phyloP scores from a whole-genome alignment of 148 eudicot species.

The Suaeda aralocaspica region DNA sequence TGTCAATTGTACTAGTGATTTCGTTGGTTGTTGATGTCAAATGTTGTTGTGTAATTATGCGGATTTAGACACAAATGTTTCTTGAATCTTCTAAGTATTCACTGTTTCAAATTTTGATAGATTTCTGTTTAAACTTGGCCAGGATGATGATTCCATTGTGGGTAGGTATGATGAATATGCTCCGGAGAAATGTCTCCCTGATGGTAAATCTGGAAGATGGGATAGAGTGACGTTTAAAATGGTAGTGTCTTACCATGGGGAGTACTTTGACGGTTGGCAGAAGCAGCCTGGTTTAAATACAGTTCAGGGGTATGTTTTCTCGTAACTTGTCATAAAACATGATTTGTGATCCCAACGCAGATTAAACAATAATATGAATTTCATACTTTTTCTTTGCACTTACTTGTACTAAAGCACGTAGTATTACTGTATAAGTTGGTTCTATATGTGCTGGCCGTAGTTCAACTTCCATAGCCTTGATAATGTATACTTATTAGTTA shows the following conservation, averaged over 20 bases:
- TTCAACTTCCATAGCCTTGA: background rate
- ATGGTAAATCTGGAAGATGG: slow-evolving; percentile 71
- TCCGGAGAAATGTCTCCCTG: slow-evolving; percentile 21
- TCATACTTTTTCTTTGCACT: background rate
- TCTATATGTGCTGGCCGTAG: background rate
- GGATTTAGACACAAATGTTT: background rate
- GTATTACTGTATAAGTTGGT: no score
- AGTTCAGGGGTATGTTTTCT: slow-evolving; percentile 71
- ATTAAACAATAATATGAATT: background rate
- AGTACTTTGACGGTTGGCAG: slow-evolving; percentile 97
- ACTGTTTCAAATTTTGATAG: background rate
- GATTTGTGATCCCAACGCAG: background rate
- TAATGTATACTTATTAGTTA: background rate
- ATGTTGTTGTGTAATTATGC: background rate
- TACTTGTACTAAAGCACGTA: no score
- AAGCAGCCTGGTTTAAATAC: slow-evolving; percentile 87
- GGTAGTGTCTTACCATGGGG: slow-evolving; percentile 75
- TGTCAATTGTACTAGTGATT: background rate
- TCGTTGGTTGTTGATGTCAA: background rate
- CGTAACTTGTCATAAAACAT: background rate
- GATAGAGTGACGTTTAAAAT: slow-evolving; percentile 78
- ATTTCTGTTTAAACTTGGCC: slow-evolving; percentile 15
- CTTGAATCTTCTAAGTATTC: background rate
- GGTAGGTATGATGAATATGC: slow-evolving; percentile 39
- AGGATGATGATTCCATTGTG: slow-evolving; percentile 30